Percentiles rank a stretch among this genome's conserved stretches.
phyloP scores from a whole-genome alignment of 1,284 basidiomycete genomes.

The Ganoderma sinense region DNA sequence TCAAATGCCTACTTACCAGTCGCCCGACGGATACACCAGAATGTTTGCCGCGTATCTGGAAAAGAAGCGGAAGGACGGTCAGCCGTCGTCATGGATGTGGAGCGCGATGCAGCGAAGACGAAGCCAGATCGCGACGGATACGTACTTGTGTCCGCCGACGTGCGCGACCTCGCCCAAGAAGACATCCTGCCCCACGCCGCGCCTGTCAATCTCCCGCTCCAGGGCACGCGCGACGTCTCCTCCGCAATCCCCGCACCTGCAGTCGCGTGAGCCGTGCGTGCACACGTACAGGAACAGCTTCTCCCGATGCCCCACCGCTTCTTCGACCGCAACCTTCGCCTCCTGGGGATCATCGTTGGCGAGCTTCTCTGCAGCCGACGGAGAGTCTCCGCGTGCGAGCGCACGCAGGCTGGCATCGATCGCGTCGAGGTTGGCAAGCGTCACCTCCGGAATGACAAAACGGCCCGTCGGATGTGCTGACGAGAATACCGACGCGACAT shows the following conservation, averaged over 20 bases:
- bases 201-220: constrained; percentile 37
- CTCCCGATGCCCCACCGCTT: not conserved
- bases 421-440: constrained; percentile 55
- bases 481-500: constrained; percentile 60
- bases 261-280: constrained; percentile 46
- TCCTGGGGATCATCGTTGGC: not conserved
- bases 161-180: constrained; percentile 75
- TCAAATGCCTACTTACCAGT: constrained; percentile 58
- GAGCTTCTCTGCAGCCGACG: not conserved
- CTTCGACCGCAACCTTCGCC: not conserved
- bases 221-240: constrained; percentile 51
- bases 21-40: constrained; percentile 77
- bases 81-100: constrained; percentile 14
- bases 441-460: constrained; percentile 56
- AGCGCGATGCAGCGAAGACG: not conserved
- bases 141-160: constrained; percentile 87
- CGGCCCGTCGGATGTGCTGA: constrained; percentile 43
- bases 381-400: constrained; percentile 36
- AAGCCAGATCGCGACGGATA: constrained; percentile 21
- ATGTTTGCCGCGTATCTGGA: constrained; percentile 82
- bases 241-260: constrained; percentile 71
- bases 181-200: constrained; percentile 32
- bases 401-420: constrained; percentile 47
- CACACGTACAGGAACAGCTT: constrained; percentile 60
- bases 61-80: not conserved